Evolutionary conservation across 345 rosid genomes (phyloP), one percentile per base, ranked within the genome.

Genomic region (Cardiospermum halicacabum): DNA sequence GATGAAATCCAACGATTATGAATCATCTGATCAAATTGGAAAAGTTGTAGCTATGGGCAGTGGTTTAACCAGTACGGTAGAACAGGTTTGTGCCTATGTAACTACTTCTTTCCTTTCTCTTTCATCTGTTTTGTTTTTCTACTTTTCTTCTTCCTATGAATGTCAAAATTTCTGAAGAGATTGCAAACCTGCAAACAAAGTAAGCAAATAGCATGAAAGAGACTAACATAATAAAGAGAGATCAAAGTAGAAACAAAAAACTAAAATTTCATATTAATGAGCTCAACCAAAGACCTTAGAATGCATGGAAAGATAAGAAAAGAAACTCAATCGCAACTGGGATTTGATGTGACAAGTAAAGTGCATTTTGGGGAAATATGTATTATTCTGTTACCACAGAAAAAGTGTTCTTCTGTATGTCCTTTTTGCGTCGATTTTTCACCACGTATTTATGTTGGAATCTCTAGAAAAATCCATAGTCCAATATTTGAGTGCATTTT

Each of bases 81-180:
- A 92, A 70, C 96, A 89, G 91, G 96, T 92, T 75, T 62, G 76
- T 71, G 40, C 30, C 26, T 53, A 25, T 27, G 11, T 7, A 26
- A 47, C 34, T 15, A 48, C 60, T 65, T 9, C 7, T 37, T 3
- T 24, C 16, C 4, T 31, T 27, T 16, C 22, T 40, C 9, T 12
- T 9, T 11, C 53, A 10, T 13, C 2, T 18, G 43, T 37, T 62
- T n/a, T 26, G 24, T 12, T 19, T 19, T 36, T 32, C 18, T n/a
- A 21, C 30, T 26, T 36, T 11, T 37, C 45, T 21, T 36, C 51
- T 47, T 45, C 8, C 19, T 19, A 47, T 47, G 19, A n/a, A 47
- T n/a, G 24, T 16, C 24, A 40, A 11, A 25, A 43, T 61, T 24
- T 11, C 26, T 43, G 47, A 30, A 18, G 54, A 19, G 49, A 18